Evolutionary conservation across 2,329 filamentous ascomycete species (phyloP).

Genomic region (Akanthomyces lecanii): DNA sequence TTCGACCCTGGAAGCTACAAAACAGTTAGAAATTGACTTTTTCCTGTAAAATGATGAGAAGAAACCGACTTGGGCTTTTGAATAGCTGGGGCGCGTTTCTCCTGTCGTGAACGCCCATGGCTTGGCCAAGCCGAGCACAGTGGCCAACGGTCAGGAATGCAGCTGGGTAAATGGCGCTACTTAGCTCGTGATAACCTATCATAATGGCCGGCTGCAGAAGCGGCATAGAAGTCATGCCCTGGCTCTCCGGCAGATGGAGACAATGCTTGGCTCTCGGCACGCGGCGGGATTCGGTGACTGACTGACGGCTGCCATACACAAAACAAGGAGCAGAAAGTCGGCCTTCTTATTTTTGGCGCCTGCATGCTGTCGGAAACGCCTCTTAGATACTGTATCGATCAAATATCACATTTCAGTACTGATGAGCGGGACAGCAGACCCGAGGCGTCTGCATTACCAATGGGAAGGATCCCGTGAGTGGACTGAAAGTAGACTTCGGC

Average conservation of each 20-base stretch:
- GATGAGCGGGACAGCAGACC: too few relatives aligned
- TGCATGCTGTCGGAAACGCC: too few relatives aligned
- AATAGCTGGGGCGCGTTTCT: conserved; percentile 1
- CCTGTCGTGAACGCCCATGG: conserved; percentile 20
- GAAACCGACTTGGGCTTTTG: background rate
- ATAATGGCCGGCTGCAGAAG: conserved; percentile 20
- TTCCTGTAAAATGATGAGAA: background rate
- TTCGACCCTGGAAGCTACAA: too few relatives aligned
- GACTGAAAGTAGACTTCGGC: conserved; percentile 16
- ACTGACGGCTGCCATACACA: too few relatives aligned
- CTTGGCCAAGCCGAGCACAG: conserved; percentile 20
- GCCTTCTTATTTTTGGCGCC: too few relatives aligned
- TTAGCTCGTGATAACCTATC: conserved; percentile 18
- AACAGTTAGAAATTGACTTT: too few relatives aligned
- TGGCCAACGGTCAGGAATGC: conserved; percentile 21
- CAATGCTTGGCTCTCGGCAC: conserved; percentile 14
- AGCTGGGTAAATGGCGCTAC: conserved; percentile 21
- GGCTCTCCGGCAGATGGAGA: conserved; percentile 15
- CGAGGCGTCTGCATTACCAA: background rate
- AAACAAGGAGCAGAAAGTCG: too few relatives aligned
- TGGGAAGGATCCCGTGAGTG: conserved; percentile 9
- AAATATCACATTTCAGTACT: too few relatives aligned
- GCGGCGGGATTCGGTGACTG: conserved; percentile 4
- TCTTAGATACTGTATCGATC: too few relatives aligned
- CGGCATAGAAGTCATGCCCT: conserved; percentile 20